Evolutionary conservation across 1,139 yeast species (phyloP).

Genomic region (Geotrichum bryndzae): DNA sequence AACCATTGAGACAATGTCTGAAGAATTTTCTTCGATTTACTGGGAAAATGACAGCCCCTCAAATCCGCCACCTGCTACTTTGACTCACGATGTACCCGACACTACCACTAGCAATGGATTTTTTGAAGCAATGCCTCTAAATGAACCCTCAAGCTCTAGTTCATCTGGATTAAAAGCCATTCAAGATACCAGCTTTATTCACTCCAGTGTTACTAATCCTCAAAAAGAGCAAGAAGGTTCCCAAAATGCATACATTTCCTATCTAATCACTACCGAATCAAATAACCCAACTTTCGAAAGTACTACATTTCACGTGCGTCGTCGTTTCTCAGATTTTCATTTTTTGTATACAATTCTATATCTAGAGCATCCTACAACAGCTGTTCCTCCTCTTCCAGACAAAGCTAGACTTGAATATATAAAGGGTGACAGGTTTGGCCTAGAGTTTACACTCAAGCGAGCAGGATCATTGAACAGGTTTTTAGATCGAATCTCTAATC

Average conservation of each 20-base stretch:
- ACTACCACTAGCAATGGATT: neutral
- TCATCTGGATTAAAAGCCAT: neutral
- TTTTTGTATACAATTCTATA: slow-evolving; percentile 66
- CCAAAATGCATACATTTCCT: slow-evolving; percentile 75
- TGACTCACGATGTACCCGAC: neutral
- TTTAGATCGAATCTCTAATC: slow-evolving; percentile 63
- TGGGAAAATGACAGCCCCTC: slow-evolving; percentile 10
- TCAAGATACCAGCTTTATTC: slow-evolving; percentile 21
- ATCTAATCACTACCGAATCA: slow-evolving; percentile 60
- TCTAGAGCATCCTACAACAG: slow-evolving; percentile 75
- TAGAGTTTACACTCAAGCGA: slow-evolving; percentile 75
- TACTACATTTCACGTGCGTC: slow-evolving; percentile 51
- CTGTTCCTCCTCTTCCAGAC: slow-evolving; percentile 92
- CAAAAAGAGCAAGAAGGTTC: slow-evolving; percentile 70
- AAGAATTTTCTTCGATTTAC: slow-evolving; percentile 15
- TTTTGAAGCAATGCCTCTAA: slow-evolving; percentile 6
- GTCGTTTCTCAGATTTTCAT: slow-evolving; percentile 79
- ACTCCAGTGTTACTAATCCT: slow-evolving; percentile 55
- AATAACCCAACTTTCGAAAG: slow-evolving; percentile 43
- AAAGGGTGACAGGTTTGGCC: slow-evolving; percentile 86
- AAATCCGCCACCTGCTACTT: slow-evolving; percentile 6
- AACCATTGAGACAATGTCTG: slow-evolving; percentile 6
- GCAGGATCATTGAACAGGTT: slow-evolving; percentile 80
- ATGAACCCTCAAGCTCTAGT: slow-evolving; percentile 1
- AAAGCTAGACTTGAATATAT: slow-evolving; percentile 85